Evolutionary conservation across 805 yeast genomes (phyloP).

Genomic region (Saturnispora gosingensis): DNA sequence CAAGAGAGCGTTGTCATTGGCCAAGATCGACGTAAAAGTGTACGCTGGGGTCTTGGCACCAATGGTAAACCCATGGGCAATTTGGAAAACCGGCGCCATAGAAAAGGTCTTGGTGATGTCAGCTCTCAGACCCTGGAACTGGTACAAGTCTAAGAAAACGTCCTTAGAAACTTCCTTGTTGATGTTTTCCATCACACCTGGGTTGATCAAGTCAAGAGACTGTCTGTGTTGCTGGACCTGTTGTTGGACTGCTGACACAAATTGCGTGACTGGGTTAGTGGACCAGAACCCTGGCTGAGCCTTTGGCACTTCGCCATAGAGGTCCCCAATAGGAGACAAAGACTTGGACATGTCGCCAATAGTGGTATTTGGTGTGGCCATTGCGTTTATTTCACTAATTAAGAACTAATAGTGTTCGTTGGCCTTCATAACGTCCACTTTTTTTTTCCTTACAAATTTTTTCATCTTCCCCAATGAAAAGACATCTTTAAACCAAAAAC

Average conservation of each 20-base stretch:
- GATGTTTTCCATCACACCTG: constrained; percentile 91
- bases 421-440: neutral
- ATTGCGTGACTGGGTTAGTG: constrained; percentile 73
- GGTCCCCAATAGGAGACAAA: constrained; percentile 49
- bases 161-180: constrained; percentile 91
- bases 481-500: neutral
- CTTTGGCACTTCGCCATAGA: constrained; percentile 41
- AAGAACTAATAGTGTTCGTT: neutral
- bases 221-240: constrained; percentile 69
- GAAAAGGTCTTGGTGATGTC: constrained; percentile 88
- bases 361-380: constrained; percentile 29
- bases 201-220: constrained; percentile 75
- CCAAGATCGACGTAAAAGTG: constrained; percentile 83
- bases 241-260: constrained; percentile 65
- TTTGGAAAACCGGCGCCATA: constrained; percentile 92
- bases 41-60: constrained; percentile 89
- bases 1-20: constrained; percentile 71
- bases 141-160: constrained; percentile 80
- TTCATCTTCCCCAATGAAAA: neutral
- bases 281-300: constrained; percentile 56
- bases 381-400: constrained; percentile 8
- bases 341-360: constrained; percentile 52
- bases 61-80: constrained; percentile 83
- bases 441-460: neutral
- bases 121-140: constrained; percentile 93